phyloP scores from a whole-genome alignment of 2,329 filamentous ascomycete genomes.

The Neonectria sp. region DNA sequence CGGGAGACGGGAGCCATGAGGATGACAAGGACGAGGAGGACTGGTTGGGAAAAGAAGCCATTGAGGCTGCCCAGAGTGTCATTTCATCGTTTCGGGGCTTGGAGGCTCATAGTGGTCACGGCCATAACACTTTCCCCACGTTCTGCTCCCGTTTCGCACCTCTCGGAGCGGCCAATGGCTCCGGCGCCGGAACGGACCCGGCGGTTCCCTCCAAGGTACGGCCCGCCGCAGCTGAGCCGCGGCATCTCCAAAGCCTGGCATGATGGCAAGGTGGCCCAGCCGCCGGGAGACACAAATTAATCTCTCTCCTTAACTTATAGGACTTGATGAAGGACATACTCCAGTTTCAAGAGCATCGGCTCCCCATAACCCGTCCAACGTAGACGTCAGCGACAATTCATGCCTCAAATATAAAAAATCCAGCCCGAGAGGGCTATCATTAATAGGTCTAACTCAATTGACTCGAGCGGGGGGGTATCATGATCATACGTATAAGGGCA shows the following conservation, averaged over 20 bases:
- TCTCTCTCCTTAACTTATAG: background rate
- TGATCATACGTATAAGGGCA: conserved; percentile 37
- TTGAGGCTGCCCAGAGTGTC: conserved; percentile 25
- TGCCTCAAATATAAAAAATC: no score
- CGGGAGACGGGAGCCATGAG: conserved; percentile 7
- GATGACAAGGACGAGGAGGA: conserved; percentile 15
- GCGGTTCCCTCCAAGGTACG: conserved; percentile 5
- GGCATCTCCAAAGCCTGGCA: conserved; percentile 21
- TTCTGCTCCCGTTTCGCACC: background rate
- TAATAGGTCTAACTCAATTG: conserved; percentile 27
- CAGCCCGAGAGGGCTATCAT: conserved; percentile 10
- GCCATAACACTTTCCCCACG: background rate
- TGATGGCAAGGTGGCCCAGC: conserved; percentile 2
- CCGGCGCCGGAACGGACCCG: conserved; percentile 13
- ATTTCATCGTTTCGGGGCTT: background rate
- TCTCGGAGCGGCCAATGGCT: conserved; percentile 22
- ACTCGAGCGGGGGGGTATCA: conserved; percentile 42
- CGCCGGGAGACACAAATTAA: background rate
- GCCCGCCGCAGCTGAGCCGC: conserved; percentile 25
- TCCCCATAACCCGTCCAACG: background rate
- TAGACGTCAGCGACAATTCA: background rate
- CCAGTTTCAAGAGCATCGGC: background rate
- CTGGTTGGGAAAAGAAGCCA: conserved; percentile 19
- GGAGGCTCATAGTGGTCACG: background rate
- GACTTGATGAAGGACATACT: no score